These are phyloP conservation scores for Aspergillus quadrilineatus DNA, from an alignment of 2,329 filamentous ascomycete species.

Conservation along the genomic window DNA sequence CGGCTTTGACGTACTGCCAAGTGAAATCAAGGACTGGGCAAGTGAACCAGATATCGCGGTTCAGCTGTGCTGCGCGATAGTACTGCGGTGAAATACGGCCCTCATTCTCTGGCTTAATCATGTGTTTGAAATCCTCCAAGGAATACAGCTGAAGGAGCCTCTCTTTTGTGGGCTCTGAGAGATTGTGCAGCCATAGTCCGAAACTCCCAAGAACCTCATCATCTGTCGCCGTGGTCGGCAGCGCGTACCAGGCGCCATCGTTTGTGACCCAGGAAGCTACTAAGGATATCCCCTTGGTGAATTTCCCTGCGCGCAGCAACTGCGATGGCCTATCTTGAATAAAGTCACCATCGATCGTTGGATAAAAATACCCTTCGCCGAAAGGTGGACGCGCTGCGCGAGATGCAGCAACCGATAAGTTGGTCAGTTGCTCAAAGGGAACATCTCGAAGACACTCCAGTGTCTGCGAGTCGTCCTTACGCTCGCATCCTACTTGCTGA, in stretches of 20 bases:
- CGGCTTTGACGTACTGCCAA: constrained; percentile 30
- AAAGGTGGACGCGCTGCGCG: constrained; percentile 22
- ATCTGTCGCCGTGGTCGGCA: constrained; percentile 15
- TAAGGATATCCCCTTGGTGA: constrained; percentile 19
- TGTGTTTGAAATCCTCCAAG: constrained; percentile 17
- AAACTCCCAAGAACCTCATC: constrained; percentile 21
- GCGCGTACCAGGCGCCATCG: constrained; percentile 22
- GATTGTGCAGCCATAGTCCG: constrained; percentile 16
- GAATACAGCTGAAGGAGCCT: constrained; percentile 23
- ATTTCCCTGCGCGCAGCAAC: constrained; percentile 25
- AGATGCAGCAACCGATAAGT: constrained; percentile 27
- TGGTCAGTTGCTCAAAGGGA: constrained; percentile 20
- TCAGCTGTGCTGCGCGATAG: constrained; percentile 36
- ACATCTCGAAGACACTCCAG: constrained; percentile 22
- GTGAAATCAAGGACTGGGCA: constrained; percentile 34
- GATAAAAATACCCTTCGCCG: constrained; percentile 22
- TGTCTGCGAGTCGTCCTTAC: constrained; percentile 13
- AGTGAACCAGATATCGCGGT: constrained; percentile 34
- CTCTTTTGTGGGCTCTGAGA: constrained; percentile 17
- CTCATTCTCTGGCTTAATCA: constrained; percentile 9
- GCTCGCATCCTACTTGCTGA: constrained; percentile 13
- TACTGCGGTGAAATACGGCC: constrained; percentile 30
- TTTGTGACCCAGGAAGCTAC: constrained; percentile 23
- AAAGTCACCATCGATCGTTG: constrained; percentile 28
- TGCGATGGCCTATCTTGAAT: constrained; percentile 27